Evolutionary conservation across 176 grass and related monocot species (phyloP).

Genomic region (Cocos nucifera): DNA sequence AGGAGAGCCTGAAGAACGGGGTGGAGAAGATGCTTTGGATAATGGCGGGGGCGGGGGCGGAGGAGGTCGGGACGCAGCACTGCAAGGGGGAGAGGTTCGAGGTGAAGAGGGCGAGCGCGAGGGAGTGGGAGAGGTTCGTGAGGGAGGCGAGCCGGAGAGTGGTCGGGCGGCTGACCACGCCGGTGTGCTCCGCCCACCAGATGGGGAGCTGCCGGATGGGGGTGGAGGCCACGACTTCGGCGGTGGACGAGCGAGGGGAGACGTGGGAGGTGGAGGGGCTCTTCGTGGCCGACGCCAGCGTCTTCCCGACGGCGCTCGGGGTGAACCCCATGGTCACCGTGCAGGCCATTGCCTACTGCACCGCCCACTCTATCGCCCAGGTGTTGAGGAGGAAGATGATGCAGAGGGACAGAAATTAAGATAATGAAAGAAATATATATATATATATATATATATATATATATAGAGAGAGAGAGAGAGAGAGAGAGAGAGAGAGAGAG

Average conservation of each 20-base stretch:
- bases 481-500: too few species aligned
- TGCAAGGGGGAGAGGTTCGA: conserved; percentile 4
- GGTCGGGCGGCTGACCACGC: background rate
- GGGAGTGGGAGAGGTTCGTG: too few species aligned
- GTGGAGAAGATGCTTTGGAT: conserved; percentile 11
- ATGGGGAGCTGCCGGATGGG: conserved; percentile 29
- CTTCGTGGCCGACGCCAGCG: conserved; percentile 19
- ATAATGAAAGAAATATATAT: too few species aligned
- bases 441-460: too few species aligned
- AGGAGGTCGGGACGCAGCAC: conserved; percentile 21
- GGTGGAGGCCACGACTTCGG: background rate
- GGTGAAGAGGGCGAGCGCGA: background rate
- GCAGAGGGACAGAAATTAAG: too few species aligned
- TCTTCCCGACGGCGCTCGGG: conserved; percentile 21
- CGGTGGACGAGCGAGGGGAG: conserved; percentile 12
- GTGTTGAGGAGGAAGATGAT: background rate
- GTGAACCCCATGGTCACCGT: conserved; percentile 24
- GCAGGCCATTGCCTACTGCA: conserved; percentile 27
- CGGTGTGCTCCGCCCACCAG: conserved; percentile 16
- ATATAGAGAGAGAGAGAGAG: too few species aligned
- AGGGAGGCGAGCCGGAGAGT: background rate
- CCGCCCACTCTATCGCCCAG: background rate
- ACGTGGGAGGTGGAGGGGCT: conserved; percentile 23
- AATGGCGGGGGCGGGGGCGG: conserved; percentile 17
- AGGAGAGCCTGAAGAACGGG: background rate